Evolutionary conservation across 306 rosid genomes (phyloP).

Genomic region (Purshia tridentata): DNA sequence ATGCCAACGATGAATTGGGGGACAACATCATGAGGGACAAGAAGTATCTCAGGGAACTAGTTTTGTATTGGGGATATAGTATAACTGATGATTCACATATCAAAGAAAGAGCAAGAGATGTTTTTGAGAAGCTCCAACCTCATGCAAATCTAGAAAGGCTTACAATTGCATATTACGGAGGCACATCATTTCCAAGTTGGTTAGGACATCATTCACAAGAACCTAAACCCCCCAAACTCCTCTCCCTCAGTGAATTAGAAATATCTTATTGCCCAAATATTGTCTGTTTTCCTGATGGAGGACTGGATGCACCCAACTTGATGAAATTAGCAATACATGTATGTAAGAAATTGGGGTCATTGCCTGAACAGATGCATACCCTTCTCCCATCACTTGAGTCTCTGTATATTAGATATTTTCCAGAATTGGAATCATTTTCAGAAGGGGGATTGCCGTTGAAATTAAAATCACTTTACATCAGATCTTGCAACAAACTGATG

Average conservation of each 20-base stretch:
- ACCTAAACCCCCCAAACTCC: not conserved
- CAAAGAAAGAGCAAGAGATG: not conserved
- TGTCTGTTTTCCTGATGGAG: not conserved
- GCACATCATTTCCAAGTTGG: conserved; percentile 29
- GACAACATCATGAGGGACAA: not conserved
- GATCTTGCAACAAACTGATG: conserved; percentile 10
- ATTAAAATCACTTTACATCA: no score
- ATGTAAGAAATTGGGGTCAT: not conserved
- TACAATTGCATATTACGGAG: not conserved
- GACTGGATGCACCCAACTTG: no score
- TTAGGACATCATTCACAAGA: not conserved
- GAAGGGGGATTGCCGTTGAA: conserved; percentile 24
- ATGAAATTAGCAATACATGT: no score
- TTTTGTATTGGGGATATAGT: conserved; percentile 15
- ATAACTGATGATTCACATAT: not conserved
- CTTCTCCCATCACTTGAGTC: conserved; percentile 17
- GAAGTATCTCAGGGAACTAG: not conserved
- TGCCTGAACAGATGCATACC: not conserved
- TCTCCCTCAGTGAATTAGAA: not conserved
- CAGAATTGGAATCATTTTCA: conserved; percentile 21
- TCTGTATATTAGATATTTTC: not conserved
- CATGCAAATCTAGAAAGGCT: conserved; percentile 12
- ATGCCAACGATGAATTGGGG: conserved; percentile 5
- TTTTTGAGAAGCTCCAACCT: conserved; percentile 17
- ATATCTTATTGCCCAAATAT: no score